Conservation (phyloP, 805 yeast species). For the Yamadazyma sp. region DNA sequence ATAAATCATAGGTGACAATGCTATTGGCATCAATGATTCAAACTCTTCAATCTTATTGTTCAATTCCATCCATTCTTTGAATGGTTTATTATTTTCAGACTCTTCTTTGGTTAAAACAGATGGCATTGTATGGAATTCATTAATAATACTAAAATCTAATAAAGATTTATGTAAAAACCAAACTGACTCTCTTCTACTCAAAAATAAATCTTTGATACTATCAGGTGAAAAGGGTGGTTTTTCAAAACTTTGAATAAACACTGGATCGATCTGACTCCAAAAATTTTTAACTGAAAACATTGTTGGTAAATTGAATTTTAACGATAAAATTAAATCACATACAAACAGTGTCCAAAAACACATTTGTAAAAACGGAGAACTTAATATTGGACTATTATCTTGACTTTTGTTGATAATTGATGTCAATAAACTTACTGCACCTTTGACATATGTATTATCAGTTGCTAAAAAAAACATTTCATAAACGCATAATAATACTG, state of each 20-base stretch:
- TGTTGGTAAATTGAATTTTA: slow-evolving; percentile 28
- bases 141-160: slow-evolving; percentile 24
- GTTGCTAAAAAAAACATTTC: slow-evolving; percentile 38
- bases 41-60: slow-evolving; percentile 25
- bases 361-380: slow-evolving; percentile 28
- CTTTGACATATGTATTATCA: slow-evolving; percentile 36
- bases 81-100: slow-evolving; percentile 19
- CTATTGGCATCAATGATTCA: slow-evolving; percentile 25
- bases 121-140: slow-evolving; percentile 25
- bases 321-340: slow-evolving; percentile 33
- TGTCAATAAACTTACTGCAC: slow-evolving; percentile 32
- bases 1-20: slow-evolving; percentile 30
- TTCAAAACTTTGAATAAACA: slow-evolving; percentile 22
- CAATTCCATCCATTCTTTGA: slow-evolving; percentile 26
- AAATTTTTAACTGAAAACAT: slow-evolving; percentile 29
- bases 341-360: slow-evolving; percentile 37
- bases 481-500: slow-evolving; percentile 34
- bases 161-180: slow-evolving; percentile 38
- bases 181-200: slow-evolving; percentile 15
- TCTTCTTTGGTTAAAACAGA: slow-evolving; percentile 27
- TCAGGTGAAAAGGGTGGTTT: slow-evolving; percentile 1
- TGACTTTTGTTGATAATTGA: slow-evolving; percentile 22
- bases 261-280: slow-evolving; percentile 34
- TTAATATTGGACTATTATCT: slow-evolving; percentile 17
- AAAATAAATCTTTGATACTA: slow-evolving; percentile 3